Evolutionary conservation across 345 rosid species (phyloP).

Genomic region (Eucalyptus brandiana): DNA sequence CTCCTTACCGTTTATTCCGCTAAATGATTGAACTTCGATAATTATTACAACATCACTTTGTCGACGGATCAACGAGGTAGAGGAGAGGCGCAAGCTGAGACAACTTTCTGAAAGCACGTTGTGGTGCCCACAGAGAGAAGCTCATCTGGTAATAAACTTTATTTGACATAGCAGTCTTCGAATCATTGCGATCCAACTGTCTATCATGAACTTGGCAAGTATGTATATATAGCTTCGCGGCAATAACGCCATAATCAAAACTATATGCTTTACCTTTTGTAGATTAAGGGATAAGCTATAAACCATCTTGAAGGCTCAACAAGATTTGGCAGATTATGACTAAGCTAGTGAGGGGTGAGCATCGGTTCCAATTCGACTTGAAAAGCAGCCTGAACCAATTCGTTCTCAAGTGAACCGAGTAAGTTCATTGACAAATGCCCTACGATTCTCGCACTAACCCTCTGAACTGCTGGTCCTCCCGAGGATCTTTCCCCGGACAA

Average conservation of each 20-base stretch:
- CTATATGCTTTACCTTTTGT: not conserved
- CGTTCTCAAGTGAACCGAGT: not conserved
- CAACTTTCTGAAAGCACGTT: not conserved
- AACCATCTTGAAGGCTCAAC: not conserved
- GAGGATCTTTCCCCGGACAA: not conserved
- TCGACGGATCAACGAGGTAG: not conserved
- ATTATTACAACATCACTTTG: not conserved
- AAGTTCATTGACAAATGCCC: not conserved
- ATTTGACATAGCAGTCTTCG: not conserved
- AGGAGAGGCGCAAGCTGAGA: not conserved
- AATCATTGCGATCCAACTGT: not conserved
- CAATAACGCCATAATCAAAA: not conserved
- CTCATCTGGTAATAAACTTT: not conserved
- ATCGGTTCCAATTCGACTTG: not conserved
- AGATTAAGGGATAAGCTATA: not conserved
- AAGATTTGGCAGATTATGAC: not conserved
- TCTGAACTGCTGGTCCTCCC: not conserved
- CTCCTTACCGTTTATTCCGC: not conserved
- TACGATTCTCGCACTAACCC: not conserved
- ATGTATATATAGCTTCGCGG: not conserved
- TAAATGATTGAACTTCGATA: not conserved
- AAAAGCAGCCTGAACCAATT: not conserved
- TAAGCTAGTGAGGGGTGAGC: not conserved
- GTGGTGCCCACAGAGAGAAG: not conserved
- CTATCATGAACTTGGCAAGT: not conserved